Evolutionary conservation across 257 asterid genomes (phyloP).

Genomic region (Euphrasia confusa): DNA sequence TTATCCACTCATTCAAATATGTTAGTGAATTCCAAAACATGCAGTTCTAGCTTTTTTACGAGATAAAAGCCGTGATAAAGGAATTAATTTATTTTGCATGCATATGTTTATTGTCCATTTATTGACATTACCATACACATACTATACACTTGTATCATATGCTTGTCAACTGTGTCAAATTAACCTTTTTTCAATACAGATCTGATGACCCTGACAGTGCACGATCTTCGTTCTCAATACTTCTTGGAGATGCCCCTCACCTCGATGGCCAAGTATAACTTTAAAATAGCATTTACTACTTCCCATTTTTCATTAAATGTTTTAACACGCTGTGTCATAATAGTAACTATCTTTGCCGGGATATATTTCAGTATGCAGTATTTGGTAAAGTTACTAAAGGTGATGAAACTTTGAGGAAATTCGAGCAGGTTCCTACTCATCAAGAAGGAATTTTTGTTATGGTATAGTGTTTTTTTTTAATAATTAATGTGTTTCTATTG

Average conservation of each 20-base stretch:
- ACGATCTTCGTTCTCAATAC: slow-evolving; percentile 86
- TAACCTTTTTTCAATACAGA: slow-evolving; percentile 37
- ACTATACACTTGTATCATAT: no score
- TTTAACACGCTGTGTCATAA: not conserved
- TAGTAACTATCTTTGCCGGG: slow-evolving; percentile 21
- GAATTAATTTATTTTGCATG: no score
- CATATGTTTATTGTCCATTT: no score
- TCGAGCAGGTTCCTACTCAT: slow-evolving; percentile 86
- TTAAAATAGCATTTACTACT: not conserved
- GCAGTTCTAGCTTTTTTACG: no score
- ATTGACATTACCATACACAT: no score
- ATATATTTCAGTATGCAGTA: slow-evolving; percentile 71
- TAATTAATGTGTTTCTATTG: not conserved
- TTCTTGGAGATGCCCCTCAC: slow-evolving; percentile 96
- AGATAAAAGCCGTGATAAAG: no score
- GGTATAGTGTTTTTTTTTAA: slow-evolving; percentile 37
- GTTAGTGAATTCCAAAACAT: no score
- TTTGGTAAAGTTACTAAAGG: slow-evolving; percentile 94
- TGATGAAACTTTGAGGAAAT: slow-evolving; percentile 81
- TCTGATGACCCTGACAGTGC: slow-evolving; percentile 81
- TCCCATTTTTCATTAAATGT: not conserved
- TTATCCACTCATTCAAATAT: no score
- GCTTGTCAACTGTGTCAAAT: not conserved
- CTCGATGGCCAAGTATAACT: slow-evolving; percentile 74
- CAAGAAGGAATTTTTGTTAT: slow-evolving; percentile 90